A percentile compares a stretch with the other conserved stretches of the same genome.
These are phyloP conservation scores for Blastomyces gilchristii DNA, from an alignment of 2,329 filamentous ascomycete species.

Conservation along the genomic window DNA sequence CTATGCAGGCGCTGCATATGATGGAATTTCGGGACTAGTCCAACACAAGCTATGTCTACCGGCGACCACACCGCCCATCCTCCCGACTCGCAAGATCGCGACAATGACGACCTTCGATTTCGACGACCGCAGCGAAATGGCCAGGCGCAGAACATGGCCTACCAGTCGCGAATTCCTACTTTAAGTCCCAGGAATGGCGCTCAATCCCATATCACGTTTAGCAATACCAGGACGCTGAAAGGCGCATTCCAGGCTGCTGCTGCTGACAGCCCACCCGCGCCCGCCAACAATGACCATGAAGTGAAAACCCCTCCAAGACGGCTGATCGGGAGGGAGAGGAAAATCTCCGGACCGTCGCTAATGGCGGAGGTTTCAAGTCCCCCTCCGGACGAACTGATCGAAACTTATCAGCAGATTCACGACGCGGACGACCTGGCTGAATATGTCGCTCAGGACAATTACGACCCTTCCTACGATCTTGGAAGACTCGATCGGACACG, in stretches of 20 bases:
- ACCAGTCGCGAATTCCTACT: constrained; percentile 23
- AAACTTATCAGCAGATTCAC: constrained; percentile 32
- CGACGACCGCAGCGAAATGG: constrained; percentile 21
- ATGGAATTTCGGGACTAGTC: constrained; percentile 3
- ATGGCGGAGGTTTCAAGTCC: constrained; percentile 28
- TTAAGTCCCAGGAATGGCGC: constrained; percentile 22
- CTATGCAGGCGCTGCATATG: constrained; percentile 6
- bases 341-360: constrained; percentile 22
- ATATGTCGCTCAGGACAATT: constrained; percentile 26
- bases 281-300: constrained; percentile 20
- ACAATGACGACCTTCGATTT: constrained; percentile 23
- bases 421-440: constrained; percentile 30
- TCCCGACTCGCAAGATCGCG: constrained; percentile 19
- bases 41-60: constrained; percentile 25
- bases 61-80: constrained; percentile 23
- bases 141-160: constrained; percentile 21
- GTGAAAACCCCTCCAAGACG: constrained; percentile 21
- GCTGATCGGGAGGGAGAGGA: constrained; percentile 16
- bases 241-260: constrained; percentile 31
- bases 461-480: constrained; percentile 8
- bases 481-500: constrained; percentile 17
- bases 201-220: constrained; percentile 25
- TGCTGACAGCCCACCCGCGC: constrained; percentile 21
- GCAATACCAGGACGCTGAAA: constrained; percentile 30
- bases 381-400: constrained; percentile 27